These are phyloP conservation scores for Dictyostelium purpureum DNA, from an alignment of 78 protist species.

Conservation along the genomic window DNA sequence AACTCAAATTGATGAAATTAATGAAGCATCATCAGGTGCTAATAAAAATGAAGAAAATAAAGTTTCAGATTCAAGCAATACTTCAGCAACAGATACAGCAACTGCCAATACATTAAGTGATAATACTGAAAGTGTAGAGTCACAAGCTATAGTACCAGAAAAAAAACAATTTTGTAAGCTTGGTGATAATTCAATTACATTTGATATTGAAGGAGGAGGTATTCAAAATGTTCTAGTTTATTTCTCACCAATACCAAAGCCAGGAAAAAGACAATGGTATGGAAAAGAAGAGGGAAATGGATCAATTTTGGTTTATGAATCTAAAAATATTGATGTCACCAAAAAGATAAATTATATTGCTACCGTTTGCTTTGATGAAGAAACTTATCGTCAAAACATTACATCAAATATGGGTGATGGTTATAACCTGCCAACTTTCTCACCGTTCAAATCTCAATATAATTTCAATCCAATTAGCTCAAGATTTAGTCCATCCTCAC, in stretches of 20 bases:
- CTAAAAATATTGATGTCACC: conserved; percentile 72
- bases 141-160: not conserved
- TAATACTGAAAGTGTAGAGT: not conserved
- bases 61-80: not conserved
- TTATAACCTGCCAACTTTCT: not conserved
- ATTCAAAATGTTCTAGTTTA: conserved; percentile 64
- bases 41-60: not conserved
- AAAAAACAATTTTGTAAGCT: conserved; percentile 26
- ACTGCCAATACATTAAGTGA: too few relatives aligned
- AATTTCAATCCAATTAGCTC: not conserved
- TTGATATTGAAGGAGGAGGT: conserved; percentile 77
- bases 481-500: not conserved
- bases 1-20: conserved; percentile 11
- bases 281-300: conserved; percentile 82
- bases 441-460: not conserved
- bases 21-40: not conserved
- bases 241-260: conserved; percentile 67
- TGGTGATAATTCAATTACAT: conserved; percentile 73
- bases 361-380: conserved; percentile 64
- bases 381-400: conserved; percentile 60
- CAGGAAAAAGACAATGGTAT: conserved; percentile 74
- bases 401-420: not conserved
- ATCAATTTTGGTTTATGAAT: conserved; percentile 58
- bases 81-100: not conserved
- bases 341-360: conserved; percentile 56